Evolutionary conservation across 192 early-diverging fungal species (phyloP).

Genomic region (Coemansia sp.): DNA sequence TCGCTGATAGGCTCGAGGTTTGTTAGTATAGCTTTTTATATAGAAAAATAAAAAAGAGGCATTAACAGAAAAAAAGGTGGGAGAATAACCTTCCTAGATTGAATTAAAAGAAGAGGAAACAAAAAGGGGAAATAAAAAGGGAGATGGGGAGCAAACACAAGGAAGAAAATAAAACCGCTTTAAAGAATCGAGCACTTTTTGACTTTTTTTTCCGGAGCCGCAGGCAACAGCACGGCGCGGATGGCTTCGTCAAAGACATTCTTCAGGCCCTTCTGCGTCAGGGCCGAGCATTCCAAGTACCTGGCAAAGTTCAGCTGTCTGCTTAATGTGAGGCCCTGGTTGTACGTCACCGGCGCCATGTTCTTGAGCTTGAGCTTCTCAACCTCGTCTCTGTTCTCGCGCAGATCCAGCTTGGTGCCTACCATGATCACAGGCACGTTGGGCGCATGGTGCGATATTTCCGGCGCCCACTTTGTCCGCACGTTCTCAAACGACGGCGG

Average conservation of each 20-base stretch:
- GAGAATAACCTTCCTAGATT: neutral
- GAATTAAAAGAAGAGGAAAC: neutral
- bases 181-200: constrained; percentile 80
- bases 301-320: constrained; percentile 88
- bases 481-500: constrained; percentile 98
- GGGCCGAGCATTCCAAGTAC: constrained; percentile 96
- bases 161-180: constrained; percentile 4
- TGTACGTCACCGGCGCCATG: constrained; percentile 83
- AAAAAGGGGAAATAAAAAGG: neutral
- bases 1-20: neutral
- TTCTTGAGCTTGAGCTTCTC: constrained; percentile 82
- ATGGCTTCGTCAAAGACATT: constrained; percentile 99
- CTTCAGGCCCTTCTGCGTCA: constrained; percentile 97
- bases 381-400: constrained; percentile 89
- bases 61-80: neutral
- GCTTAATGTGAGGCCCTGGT: constrained; percentile 82
- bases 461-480: constrained; percentile 96
- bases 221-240: constrained; percentile 81
- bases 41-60: neutral
- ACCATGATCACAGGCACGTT: constrained; percentile 90
- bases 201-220: constrained; percentile 58
- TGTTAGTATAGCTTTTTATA: neutral
- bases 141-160: too few species aligned
- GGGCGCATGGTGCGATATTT: constrained; percentile 93
- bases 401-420: constrained; percentile 96